These are phyloP conservation scores for Parsonsia alboflavescens DNA, from an alignment of 257 asterid species.

Conservation along the genomic window DNA sequence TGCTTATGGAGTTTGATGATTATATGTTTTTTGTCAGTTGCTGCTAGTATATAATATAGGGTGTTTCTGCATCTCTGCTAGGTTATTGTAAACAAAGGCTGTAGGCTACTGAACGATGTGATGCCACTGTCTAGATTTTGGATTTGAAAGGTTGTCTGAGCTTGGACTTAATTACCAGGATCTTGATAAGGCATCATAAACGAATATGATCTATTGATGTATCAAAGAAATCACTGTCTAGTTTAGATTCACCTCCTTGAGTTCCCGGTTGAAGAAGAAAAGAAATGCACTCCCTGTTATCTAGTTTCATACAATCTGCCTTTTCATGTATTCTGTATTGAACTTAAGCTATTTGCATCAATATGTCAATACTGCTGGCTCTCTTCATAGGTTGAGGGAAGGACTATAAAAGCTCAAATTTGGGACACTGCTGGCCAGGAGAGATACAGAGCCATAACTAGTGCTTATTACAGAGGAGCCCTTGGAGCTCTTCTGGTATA, in stretches of 20 bases:
- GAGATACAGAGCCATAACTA: conserved; percentile 93
- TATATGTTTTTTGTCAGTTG: not conserved
- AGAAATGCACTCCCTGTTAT: not conserved
- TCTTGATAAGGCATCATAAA: not conserved
- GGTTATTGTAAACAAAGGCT: not conserved
- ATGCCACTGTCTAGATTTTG: not conserved
- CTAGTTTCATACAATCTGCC: not conserved
- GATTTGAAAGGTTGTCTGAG: not conserved
- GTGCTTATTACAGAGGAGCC: conserved; percentile 96
- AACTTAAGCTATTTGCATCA: not conserved
- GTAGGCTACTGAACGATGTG: not conserved
- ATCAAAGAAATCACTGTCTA: not conserved
- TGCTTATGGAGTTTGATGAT: not conserved
- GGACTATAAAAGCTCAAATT: conserved; percentile 89
- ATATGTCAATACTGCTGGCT: not conserved
- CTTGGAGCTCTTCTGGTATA: conserved; percentile 92
- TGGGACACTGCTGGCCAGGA: conserved; percentile 99
- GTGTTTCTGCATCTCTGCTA: not conserved
- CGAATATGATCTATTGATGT: not conserved
- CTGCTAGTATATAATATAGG: not conserved
- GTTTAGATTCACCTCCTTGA: not conserved
- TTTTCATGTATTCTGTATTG: not conserved
- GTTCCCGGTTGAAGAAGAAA: not conserved
- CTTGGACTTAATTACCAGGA: not conserved
- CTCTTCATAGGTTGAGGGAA: conserved; percentile 64